phyloP scores from a whole-genome alignment of 2,329 filamentous ascomycete genomes.

The Fusarium agapanthi region DNA sequence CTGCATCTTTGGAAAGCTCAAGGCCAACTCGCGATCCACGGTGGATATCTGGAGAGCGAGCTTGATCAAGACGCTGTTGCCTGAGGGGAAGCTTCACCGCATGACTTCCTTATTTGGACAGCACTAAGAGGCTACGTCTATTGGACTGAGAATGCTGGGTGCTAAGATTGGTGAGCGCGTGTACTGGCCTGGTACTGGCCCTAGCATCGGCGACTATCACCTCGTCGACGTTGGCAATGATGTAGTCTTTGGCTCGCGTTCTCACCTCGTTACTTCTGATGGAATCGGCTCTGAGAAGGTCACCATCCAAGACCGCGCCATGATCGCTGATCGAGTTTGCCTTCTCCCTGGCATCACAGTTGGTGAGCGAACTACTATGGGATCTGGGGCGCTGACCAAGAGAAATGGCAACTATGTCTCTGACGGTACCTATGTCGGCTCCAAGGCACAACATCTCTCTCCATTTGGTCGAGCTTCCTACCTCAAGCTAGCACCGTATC shows the following conservation, averaged over 20 bases:
- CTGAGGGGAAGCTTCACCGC: background rate
- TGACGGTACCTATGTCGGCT: background rate
- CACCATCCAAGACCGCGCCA: background rate
- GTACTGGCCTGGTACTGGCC: constrained; percentile 6
- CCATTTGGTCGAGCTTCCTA: constrained; percentile 9
- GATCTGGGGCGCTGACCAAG: background rate
- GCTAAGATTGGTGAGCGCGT: constrained; percentile 1
- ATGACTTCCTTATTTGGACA: background rate
- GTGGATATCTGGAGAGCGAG: background rate
- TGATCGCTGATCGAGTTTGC: constrained; percentile 7
- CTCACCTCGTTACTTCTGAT: background rate
- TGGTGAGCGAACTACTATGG: background rate
- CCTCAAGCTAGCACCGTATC: background rate
- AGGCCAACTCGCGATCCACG: background rate
- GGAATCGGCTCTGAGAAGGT: background rate
- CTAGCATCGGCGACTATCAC: background rate
- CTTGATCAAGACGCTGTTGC: background rate
- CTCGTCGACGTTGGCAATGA: constrained; percentile 1
- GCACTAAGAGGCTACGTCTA: constrained; percentile 6
- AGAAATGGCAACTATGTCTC: background rate
- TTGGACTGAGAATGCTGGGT: background rate
- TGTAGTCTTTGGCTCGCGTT: background rate
- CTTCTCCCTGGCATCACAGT: background rate
- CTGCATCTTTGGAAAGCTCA: background rate
- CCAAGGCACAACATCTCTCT: background rate